Evolutionary conservation across 306 rosid species (phyloP), one percentile per base, ranked within the genome.

Genomic region (Cucumis melo): DNA sequence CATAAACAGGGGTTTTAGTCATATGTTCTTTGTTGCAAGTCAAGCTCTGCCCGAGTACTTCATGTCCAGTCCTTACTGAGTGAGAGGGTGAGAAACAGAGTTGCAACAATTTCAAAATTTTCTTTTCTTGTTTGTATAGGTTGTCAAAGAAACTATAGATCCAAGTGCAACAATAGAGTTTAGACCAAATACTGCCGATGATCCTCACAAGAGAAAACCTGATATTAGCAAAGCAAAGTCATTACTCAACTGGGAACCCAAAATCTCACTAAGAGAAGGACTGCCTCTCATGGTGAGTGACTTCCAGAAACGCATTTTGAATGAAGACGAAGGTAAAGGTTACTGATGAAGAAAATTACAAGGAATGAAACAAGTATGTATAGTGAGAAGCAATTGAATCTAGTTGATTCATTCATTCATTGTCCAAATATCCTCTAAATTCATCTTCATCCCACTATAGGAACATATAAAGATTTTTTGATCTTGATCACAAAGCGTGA

Each of bases 161-260:
- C 79, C 99, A 62, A 90, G 96, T 82, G 93, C 99, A 34, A 87
- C 93, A 48, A 95, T 92, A 84, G 98, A 90, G 81, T 92, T 84
- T 76, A 90, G 27, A 82, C 84, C 97, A 83, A 95, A 95, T 78
- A 95, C 97, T 50, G 99, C 98, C 7, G 99, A 95, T 80, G 99
- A 95, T 86, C 99, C 99, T 17, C 99, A 95, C 38, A 95, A 84
- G 96, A 95, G 99, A 86, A 95, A 92, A 81, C 99, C 99, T 8
- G 98, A 95, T 79, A 95, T 95, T 54, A 85, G 88, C 89, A 95
- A 89, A 88, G 99, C 99, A 34, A 95, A 90, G 87, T 91, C 91
- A 50, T 86, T 90, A 34, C 86, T 95, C 84, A 92, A 89, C 92
- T 95, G 99, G 99, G 90, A 88, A 83, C 99, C 98, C 17, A 89